Conservation (phyloP, 805 yeast species). For the Kuraishia floccosa region DNA sequence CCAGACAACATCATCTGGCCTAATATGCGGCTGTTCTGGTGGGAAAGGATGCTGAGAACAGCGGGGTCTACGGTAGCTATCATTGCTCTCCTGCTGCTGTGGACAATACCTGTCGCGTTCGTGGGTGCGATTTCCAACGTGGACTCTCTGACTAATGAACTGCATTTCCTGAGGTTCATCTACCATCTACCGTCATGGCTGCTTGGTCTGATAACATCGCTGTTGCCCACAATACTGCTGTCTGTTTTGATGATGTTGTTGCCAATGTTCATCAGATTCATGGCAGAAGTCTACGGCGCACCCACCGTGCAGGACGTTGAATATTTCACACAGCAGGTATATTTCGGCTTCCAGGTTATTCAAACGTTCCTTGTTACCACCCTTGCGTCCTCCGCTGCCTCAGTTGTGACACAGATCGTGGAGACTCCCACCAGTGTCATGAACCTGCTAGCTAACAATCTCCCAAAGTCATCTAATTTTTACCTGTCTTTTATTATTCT, state of each 20-base stretch:
- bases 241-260: slow-evolving; percentile 55
- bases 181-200: slow-evolving; percentile 39
- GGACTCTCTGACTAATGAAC: slow-evolving; percentile 45
- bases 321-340: slow-evolving; percentile 53
- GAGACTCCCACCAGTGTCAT: slow-evolving; percentile 47
- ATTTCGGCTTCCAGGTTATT: slow-evolving; percentile 77
- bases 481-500: slow-evolving; percentile 56
- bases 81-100: slow-evolving; percentile 42
- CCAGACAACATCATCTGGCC: slow-evolving; percentile 60
- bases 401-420: slow-evolving; percentile 63
- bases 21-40: slow-evolving; percentile 70
- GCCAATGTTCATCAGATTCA: slow-evolving; percentile 51
- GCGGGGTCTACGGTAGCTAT: slow-evolving; percentile 42
- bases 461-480: slow-evolving; percentile 68
- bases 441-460: slow-evolving; percentile 47
- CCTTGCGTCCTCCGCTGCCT: slow-evolving; percentile 72
- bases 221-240: slow-evolving; percentile 57
- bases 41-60: slow-evolving; percentile 54
- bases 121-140: slow-evolving; percentile 68
- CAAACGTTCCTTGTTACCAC: slow-evolving; percentile 84
- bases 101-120: slow-evolving; percentile 75
- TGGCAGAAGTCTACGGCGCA: slow-evolving; percentile 52
- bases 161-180: slow-evolving; percentile 45
- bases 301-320: slow-evolving; percentile 49
- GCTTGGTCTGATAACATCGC: slow-evolving; percentile 55